Percentiles rank a stretch among this genome's conserved stretches.
These are phyloP conservation scores for Brettanomyces sp. DNA, from an alignment of 805 yeast species.

Conservation along the genomic window DNA sequence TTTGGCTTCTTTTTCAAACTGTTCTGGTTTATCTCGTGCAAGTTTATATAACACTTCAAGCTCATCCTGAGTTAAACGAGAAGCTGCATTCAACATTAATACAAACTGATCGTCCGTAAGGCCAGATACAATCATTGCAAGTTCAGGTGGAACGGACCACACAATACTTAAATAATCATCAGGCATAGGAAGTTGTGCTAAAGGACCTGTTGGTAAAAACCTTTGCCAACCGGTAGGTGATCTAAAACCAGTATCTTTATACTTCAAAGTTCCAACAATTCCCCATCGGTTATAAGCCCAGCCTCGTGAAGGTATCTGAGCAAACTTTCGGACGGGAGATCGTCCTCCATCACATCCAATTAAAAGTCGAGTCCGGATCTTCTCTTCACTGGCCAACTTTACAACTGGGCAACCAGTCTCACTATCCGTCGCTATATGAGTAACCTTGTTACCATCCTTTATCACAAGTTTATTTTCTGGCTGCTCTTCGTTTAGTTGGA, in stretches of 20 bases:
- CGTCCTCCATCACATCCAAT: constrained; percentile 96
- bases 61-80: constrained; percentile 71
- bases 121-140: constrained; percentile 52
- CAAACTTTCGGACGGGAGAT: constrained; percentile 80
- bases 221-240: constrained; percentile 81
- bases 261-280: constrained; percentile 79
- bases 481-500: constrained; percentile 27
- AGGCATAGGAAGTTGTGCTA: constrained; percentile 86
- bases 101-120: constrained; percentile 56
- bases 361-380: constrained; percentile 59
- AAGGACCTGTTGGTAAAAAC: constrained; percentile 83
- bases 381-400: constrained; percentile 53
- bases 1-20: constrained; percentile 55
- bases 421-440: constrained; percentile 35
- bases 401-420: constrained; percentile 68
- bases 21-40: constrained; percentile 32
- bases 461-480: constrained; percentile 28
- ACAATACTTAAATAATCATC: constrained; percentile 83
- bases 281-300: constrained; percentile 89
- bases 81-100: constrained; percentile 74
- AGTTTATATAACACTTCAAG: constrained; percentile 55
- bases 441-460: constrained; percentile 61
- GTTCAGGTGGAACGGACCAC: constrained; percentile 80
- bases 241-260: constrained; percentile 63
- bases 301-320: constrained; percentile 79